Evolutionary conservation across 2,329 filamentous ascomycete species (phyloP).

Genomic region (Beauveria australis): DNA sequence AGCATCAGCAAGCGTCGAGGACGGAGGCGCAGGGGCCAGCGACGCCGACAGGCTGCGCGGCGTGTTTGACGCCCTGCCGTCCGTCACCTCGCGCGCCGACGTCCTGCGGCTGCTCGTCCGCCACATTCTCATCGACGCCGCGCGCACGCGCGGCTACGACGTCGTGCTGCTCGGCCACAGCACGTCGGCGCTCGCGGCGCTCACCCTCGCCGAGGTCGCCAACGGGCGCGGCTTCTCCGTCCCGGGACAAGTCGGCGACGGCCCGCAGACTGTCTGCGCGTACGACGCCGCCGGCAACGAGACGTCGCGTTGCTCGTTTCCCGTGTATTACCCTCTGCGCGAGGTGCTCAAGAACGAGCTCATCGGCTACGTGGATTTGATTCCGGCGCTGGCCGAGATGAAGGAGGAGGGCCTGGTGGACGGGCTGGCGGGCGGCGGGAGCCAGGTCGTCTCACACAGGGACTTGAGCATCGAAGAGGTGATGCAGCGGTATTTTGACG

Average conservation of each 20-base stretch:
- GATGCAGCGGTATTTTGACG: slow-evolving; percentile 77
- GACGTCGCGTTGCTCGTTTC: slow-evolving; percentile 21
- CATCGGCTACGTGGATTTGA: slow-evolving; percentile 51
- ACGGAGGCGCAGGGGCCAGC: slow-evolving; percentile 18
- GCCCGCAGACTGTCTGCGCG: slow-evolving; percentile 34
- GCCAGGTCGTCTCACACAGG: slow-evolving; percentile 53
- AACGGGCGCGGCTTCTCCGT: slow-evolving; percentile 82
- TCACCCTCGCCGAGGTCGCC: slow-evolving; percentile 77
- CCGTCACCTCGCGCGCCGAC: slow-evolving; percentile 69
- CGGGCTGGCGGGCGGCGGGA: slow-evolving; percentile 20
- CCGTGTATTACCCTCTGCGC: slow-evolving; percentile 69
- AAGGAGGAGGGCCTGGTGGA: slow-evolving; percentile 29
- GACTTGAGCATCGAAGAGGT: slow-evolving; percentile 85
- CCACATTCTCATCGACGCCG: slow-evolving; percentile 60
- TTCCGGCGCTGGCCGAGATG: slow-evolving; percentile 43
- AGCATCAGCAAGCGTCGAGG: slow-evolving; percentile 19
- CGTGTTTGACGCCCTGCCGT: slow-evolving; percentile 55
- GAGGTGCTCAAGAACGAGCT: slow-evolving; percentile 82
- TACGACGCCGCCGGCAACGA: slow-evolving; percentile 21
- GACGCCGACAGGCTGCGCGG: slow-evolving; percentile 36
- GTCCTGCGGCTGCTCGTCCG: slow-evolving; percentile 62
- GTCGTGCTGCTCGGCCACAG: slow-evolving; percentile 76
- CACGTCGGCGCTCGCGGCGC: slow-evolving; percentile 79
- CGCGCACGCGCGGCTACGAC: slow-evolving; percentile 52
- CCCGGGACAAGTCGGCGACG: slow-evolving; percentile 76